Evolutionary conservation across 306 rosid species (phyloP).

Genomic region (Mucuna pruriens): DNA sequence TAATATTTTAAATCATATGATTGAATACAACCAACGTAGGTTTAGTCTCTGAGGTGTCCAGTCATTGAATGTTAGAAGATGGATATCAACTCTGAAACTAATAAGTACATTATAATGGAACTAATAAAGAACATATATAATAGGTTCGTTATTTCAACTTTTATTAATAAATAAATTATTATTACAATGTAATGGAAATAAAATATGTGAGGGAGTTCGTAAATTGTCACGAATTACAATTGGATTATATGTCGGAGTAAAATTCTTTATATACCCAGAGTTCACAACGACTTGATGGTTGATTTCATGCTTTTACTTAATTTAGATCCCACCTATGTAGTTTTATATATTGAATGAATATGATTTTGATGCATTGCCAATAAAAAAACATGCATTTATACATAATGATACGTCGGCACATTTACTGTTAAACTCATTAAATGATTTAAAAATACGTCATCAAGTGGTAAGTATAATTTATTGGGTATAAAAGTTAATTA

Average conservation of each 20-base stretch:
- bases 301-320: background rate
- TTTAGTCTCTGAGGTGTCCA: background rate
- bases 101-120: background rate
- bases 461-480: background rate
- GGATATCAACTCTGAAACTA: background rate
- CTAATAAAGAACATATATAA: background rate
- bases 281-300: background rate
- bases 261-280: background rate
- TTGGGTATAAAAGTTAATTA: background rate
- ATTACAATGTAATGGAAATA: background rate
- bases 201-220: background rate
- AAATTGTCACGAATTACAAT: background rate
- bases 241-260: background rate
- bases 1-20: background rate
- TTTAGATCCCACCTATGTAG: background rate
- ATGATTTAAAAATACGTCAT: background rate
- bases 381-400: background rate
- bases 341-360: background rate
- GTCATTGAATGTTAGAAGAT: background rate
- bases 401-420: background rate
- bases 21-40: background rate
- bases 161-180: background rate
- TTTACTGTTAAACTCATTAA: background rate
- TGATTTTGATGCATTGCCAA: background rate
- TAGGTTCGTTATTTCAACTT: background rate